A percentile compares a stretch with the other conserved stretches of the same genome.
Evolutionary conservation across 164 flowering plant genomes (phyloP).

Genomic region (Protea cynaroides): DNA sequence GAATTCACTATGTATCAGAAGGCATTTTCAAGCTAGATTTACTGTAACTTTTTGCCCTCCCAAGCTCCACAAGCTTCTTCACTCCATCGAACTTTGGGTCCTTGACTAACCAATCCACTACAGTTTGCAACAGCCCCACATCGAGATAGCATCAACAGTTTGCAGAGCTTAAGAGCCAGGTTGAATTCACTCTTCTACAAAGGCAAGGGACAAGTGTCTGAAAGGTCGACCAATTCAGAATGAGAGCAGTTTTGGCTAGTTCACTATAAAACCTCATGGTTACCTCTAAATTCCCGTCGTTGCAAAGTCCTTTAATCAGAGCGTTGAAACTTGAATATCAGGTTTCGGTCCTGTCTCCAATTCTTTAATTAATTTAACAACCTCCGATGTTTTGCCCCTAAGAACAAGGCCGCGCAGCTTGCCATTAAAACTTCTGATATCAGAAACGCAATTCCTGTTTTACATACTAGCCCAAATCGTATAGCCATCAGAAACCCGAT

Average conservation of each 20-base stretch:
- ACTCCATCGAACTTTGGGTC: constrained; percentile 32
- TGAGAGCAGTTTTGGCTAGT: constrained; percentile 11
- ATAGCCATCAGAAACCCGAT: constrained; percentile 34
- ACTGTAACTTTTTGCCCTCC: constrained; percentile 5
- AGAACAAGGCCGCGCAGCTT: constrained; percentile 30
- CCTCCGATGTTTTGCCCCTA: constrained; percentile 23
- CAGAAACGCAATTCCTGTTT: constrained; percentile 25
- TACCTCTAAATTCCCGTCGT: constrained; percentile 28
- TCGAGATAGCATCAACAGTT: constrained; percentile 6
- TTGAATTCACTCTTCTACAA: constrained; percentile 36
- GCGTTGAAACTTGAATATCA: constrained; percentile 28
- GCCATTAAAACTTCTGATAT: constrained; percentile 37
- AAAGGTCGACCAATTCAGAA: constrained; percentile 18
- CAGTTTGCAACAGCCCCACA: constrained; percentile 23
- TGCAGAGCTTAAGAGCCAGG: constrained; percentile 28
- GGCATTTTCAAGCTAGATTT: neutral
- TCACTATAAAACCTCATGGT: constrained; percentile 34
- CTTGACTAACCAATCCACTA: constrained; percentile 38
- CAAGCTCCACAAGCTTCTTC: constrained; percentile 28
- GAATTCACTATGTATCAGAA: neutral
- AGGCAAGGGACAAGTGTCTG: constrained; percentile 24
- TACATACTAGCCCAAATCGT: constrained; percentile 50
- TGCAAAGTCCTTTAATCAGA: constrained; percentile 35
- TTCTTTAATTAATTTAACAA: constrained; percentile 28
- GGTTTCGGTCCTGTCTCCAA: constrained; percentile 26